A percentile compares a stretch with the other conserved stretches of the same genome.
These are phyloP conservation scores for Cryptococcus jaspeensis DNA, from an alignment of 1,284 basidiomycete genomes.

Conservation along the genomic window DNA sequence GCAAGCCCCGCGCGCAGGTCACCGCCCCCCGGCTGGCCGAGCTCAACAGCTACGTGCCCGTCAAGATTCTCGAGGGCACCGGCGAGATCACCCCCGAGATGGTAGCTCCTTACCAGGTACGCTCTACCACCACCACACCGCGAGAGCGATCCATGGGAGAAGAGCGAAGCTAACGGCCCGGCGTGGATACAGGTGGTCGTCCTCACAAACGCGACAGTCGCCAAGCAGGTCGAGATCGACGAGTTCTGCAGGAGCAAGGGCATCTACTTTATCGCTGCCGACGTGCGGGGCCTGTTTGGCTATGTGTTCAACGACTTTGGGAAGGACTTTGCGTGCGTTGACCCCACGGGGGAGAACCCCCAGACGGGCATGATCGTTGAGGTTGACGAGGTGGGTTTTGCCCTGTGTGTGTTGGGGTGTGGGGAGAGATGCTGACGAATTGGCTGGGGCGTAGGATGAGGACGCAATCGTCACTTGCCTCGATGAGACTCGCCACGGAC, in stretches of 20 bases:
- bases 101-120: constrained; percentile 82
- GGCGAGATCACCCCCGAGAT: constrained; percentile 75
- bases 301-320: constrained; percentile 97
- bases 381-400: constrained; percentile 65
- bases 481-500: constrained; percentile 94
- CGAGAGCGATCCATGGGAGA: background rate
- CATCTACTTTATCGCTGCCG: constrained; percentile 88
- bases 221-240: constrained; percentile 91
- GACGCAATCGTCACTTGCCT: constrained; percentile 94
- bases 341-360: constrained; percentile 92
- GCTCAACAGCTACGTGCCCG: constrained; percentile 94
- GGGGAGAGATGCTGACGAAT: constrained; percentile 7
- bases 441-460: constrained; percentile 58
- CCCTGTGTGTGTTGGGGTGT: background rate
- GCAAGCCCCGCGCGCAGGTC: constrained; percentile 80
- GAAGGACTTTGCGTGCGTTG: constrained; percentile 87
- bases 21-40: constrained; percentile 89
- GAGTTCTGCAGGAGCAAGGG: constrained; percentile 87
- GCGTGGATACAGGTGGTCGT: constrained; percentile 71
- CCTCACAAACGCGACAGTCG: constrained; percentile 71
- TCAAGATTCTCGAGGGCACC: constrained; percentile 71
- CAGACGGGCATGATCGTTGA: constrained; percentile 94
- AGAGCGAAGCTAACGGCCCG: background rate
- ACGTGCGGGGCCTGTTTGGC: constrained; percentile 94
- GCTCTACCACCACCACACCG: constrained; percentile 22